Percentiles rank a stretch among this genome's conserved stretches.
Evolutionary conservation across 1,284 basidiomycete species (phyloP).

Genomic region (Tremellales sp.): DNA sequence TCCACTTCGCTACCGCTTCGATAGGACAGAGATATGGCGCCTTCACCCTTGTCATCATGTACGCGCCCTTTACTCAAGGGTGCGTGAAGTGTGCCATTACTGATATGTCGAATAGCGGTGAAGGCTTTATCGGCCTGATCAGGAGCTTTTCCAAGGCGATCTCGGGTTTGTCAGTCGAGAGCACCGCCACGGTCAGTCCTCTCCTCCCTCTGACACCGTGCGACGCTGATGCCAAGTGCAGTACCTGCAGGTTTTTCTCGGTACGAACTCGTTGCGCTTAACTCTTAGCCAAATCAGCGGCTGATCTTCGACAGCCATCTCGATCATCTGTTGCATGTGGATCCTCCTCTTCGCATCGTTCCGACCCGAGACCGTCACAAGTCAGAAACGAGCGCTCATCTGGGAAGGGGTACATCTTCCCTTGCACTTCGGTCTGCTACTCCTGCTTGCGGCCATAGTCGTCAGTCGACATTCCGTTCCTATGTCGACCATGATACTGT

Average conservation of each 20-base stretch:
- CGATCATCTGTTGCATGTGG: constrained; percentile 29
- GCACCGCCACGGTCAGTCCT: neutral
- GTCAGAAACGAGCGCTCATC: constrained; percentile 8
- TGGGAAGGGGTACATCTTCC: constrained; percentile 31
- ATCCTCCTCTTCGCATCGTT: constrained; percentile 55
- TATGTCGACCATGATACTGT: neutral
- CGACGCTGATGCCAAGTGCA: constrained; percentile 27
- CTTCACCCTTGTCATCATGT: constrained; percentile 35
- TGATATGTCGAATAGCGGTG: too few species aligned
- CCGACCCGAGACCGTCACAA: constrained; percentile 53
- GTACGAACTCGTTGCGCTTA: constrained; percentile 20
- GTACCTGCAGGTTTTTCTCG: constrained; percentile 17
- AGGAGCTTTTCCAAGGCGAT: constrained; percentile 22
- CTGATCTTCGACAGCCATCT: constrained; percentile 10
- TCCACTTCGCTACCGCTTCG: constrained; percentile 7
- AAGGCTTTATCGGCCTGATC: constrained; percentile 27
- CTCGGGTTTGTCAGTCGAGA: constrained; percentile 14
- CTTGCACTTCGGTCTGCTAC: constrained; percentile 23
- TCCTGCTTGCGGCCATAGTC: constrained; percentile 24
- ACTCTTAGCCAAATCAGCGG: neutral
- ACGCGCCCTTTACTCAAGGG: constrained; percentile 3
- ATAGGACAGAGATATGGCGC: constrained; percentile 22
- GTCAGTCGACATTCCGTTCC: constrained; percentile 6
- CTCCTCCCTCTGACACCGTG: constrained; percentile 4
- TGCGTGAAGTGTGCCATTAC: too few species aligned